Evolutionary conservation across 768 basidiomycete species (phyloP).

Genomic region (Sarcodon sp.): DNA sequence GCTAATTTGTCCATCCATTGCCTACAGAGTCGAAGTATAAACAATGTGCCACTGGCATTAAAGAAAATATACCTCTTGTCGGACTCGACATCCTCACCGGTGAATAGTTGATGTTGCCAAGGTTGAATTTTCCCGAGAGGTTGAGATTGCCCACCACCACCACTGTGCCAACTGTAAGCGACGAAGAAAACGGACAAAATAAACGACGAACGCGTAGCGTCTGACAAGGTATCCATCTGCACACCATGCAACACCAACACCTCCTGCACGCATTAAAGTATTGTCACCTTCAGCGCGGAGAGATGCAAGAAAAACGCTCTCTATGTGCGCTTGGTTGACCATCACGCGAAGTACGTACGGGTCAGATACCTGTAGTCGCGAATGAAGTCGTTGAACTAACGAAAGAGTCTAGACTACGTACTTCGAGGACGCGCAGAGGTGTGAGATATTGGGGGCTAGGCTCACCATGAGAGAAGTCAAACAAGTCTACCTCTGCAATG

Average conservation of each 20-base stretch:
- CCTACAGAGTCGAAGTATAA: conserved; percentile 17
- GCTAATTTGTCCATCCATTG: conserved; percentile 28
- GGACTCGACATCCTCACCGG: conserved; percentile 33
- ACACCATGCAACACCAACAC: conserved; percentile 51
- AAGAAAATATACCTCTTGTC: conserved; percentile 29
- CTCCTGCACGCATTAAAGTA: conserved; percentile 25
- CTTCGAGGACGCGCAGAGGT: conserved; percentile 72
- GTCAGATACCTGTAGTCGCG: conserved; percentile 46
- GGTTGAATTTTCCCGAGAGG: conserved; percentile 4
- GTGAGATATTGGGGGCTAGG: conserved; percentile 51
- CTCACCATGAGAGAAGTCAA: conserved; percentile 72
- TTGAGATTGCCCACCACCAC: conserved; percentile 52
- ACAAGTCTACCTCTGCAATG: conserved; percentile 60
- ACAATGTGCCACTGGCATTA: no score
- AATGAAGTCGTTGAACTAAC: background rate
- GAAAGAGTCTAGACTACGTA: conserved; percentile 19
- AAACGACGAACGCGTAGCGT: conserved; percentile 30
- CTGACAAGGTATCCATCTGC: conserved; percentile 49
- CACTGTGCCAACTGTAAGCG: conserved; percentile 23
- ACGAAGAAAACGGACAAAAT: background rate
- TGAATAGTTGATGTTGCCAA: conserved; percentile 32
- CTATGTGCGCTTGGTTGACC: conserved; percentile 64
- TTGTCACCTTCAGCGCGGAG: conserved; percentile 54
- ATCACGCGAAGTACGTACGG: conserved; percentile 67
- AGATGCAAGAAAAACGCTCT: conserved; percentile 52